These are phyloP conservation scores for Pythium periplocum DNA, from an alignment of 352 stramenopile species.

Conservation along the genomic window DNA sequence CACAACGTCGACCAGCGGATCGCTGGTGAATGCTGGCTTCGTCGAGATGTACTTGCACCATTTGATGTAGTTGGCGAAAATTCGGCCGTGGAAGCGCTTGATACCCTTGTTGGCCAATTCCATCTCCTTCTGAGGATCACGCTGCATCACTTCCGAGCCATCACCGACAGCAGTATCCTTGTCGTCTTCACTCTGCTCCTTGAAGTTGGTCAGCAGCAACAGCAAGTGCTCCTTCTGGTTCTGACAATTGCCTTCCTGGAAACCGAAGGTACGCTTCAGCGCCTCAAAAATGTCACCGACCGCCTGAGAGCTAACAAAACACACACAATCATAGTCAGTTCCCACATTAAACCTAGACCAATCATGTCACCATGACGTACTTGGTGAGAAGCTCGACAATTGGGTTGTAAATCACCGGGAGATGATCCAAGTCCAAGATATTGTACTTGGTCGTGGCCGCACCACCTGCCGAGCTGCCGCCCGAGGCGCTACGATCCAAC, in stretches of 20 bases:
- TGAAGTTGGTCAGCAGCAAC: slow-evolving; percentile 79
- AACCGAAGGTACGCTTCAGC: slow-evolving; percentile 93
- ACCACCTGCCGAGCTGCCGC: slow-evolving; percentile 17
- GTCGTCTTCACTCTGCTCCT: slow-evolving; percentile 62
- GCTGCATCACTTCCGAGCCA: slow-evolving; percentile 25
- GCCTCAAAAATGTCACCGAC: slow-evolving; percentile 87
- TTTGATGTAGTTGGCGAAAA: slow-evolving; percentile 86
- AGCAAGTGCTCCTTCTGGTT: slow-evolving; percentile 80
- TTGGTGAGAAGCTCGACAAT: slow-evolving; percentile 50
- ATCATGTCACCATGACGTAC: slow-evolving; percentile 17
- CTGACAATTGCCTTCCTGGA: slow-evolving; percentile 87
- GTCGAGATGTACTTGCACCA: slow-evolving; percentile 86
- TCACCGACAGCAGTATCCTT: slow-evolving; percentile 19
- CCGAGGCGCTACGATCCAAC: slow-evolving; percentile 41
- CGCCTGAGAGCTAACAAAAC: slow-evolving; percentile 30
- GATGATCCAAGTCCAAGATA: slow-evolving; percentile 63
- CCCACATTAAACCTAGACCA: too few species aligned
- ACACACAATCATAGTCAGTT: background rate
- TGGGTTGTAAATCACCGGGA: slow-evolving; percentile 62
- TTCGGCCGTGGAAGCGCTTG: slow-evolving; percentile 62
- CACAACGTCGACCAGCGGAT: slow-evolving; percentile 71
- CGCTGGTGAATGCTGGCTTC: slow-evolving; percentile 72
- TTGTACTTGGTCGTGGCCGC: slow-evolving; percentile 47
- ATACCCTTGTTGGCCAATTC: slow-evolving; percentile 74
- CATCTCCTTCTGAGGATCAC: slow-evolving; percentile 63